Percentiles rank a stretch among this genome's conserved stretches.
phyloP scores from a whole-genome alignment of 192 early-diverging fungal species.

The Linnemannia exigua region DNA sequence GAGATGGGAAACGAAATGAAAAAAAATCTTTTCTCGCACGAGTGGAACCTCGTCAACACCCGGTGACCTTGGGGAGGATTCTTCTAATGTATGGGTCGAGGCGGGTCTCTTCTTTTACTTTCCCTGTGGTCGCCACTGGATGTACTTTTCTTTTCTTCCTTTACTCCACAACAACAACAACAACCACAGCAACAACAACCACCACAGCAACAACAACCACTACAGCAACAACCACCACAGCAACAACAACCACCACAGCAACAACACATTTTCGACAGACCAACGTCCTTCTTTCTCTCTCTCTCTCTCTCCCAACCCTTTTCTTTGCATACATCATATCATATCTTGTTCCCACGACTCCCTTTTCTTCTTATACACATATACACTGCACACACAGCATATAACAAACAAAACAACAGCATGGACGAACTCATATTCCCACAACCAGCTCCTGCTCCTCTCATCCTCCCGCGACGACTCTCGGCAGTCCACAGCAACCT shows the following conservation, averaged over 20 bases:
- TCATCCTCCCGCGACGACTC: constrained; percentile 37
- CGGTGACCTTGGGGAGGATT: no score
- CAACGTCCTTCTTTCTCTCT: neutral
- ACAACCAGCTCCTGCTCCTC: constrained; percentile 14
- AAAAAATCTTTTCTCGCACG: no score
- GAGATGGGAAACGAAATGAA: no score
- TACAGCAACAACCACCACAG: no score
- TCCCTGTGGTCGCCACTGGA: neutral
- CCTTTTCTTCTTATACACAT: neutral
- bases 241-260: no score
- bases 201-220: no score
- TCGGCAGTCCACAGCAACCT: constrained; percentile 13
- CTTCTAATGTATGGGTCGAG: neutral
- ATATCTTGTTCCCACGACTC: constrained; percentile 1
- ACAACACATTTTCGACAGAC: no score
- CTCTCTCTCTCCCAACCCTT: neutral
- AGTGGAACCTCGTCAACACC: no score
- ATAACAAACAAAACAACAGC: neutral
- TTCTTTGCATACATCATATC: neutral
- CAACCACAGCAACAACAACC: no score
- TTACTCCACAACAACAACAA: no score
- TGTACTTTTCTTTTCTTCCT: neutral
- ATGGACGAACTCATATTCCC: constrained; percentile 42
- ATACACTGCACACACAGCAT: neutral
- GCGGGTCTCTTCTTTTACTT: neutral